Conservation (phyloP, 768 basidiomycete genomes). For the Candolleomyces aberdarensis region DNA sequence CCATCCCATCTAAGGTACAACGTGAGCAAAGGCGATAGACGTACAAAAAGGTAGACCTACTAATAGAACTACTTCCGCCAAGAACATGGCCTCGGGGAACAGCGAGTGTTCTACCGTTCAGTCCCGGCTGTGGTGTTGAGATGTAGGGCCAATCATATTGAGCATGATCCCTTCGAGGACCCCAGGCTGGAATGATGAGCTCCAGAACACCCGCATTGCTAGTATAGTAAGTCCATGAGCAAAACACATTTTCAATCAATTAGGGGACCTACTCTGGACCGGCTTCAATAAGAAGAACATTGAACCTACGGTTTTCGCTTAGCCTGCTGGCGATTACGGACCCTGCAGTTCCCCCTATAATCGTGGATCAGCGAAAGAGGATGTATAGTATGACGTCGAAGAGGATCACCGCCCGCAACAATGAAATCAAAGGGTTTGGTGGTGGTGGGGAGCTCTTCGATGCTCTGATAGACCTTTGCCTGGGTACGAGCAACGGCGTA, state of each 20-base stretch:
- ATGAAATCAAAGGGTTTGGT: conserved; percentile 11
- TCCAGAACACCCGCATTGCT: conserved; percentile 15
- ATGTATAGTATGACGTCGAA: not conserved
- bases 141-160: conserved; percentile 25
- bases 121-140: conserved; percentile 20
- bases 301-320: conserved; percentile 29
- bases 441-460: not conserved
- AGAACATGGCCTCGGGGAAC: conserved; percentile 24
- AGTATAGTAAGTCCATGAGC: not conserved
- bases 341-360: conserved; percentile 21
- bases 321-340: conserved; percentile 32
- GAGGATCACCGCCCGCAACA: conserved; percentile 10
- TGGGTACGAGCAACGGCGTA: not conserved
- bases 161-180: conserved; percentile 6
- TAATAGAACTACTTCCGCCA: conserved; percentile 28
- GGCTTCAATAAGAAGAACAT: conserved; percentile 30
- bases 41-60: conserved; percentile 10
- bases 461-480: conserved; percentile 4
- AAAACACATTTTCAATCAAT: not conserved
- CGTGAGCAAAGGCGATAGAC: not conserved
- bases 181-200: conserved; percentile 11
- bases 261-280: conserved; percentile 20
- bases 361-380: not conserved
- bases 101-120: conserved; percentile 16
- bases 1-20: conserved; percentile 18